These are phyloP conservation scores for Xerocomus nothofagi DNA, from an alignment of 1,284 basidiomycete genomes.

Conservation along the genomic window DNA sequence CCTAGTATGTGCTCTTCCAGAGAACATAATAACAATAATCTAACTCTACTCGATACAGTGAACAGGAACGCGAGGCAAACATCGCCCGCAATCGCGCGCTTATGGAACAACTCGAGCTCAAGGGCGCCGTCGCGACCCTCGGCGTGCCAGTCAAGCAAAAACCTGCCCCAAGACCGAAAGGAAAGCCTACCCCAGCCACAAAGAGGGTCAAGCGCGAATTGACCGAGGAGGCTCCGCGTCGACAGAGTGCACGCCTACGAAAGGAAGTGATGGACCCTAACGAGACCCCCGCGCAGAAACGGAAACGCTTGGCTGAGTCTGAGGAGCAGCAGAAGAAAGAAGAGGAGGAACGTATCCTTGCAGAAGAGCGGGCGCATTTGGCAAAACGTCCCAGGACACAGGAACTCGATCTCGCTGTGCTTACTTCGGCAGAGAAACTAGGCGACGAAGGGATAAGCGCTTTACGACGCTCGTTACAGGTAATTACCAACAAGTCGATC, in stretches of 20 bases:
- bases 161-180: conserved; percentile 41
- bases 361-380: conserved; percentile 57
- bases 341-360: conserved; percentile 57
- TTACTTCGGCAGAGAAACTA: conserved; percentile 50
- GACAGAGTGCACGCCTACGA: conserved; percentile 64
- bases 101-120: conserved; percentile 66
- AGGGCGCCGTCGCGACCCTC: conserved; percentile 54
- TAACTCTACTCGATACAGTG: conserved; percentile 43
- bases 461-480: conserved; percentile 46
- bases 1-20: conserved; percentile 46
- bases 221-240: conserved; percentile 46
- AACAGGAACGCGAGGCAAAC: conserved; percentile 72
- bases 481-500: conserved; percentile 37
- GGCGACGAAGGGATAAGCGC: conserved; percentile 45
- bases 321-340: conserved; percentile 53
- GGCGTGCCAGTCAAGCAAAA: conserved; percentile 42
- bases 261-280: conserved; percentile 49
- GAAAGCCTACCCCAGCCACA: conserved; percentile 62
- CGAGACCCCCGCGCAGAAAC: conserved; percentile 62
- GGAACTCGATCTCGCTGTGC: conserved; percentile 54
- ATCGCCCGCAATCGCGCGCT: conserved; percentile 76
- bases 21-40: background rate
- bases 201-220: conserved; percentile 53
- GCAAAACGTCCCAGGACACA: conserved; percentile 68
- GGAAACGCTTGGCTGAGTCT: conserved; percentile 58